A percentile compares a stretch with the other conserved stretches of the same genome.
These are phyloP conservation scores for Lactarius pseudohatsudake DNA, from an alignment of 768 basidiomycete genomes.

Conservation along the genomic window DNA sequence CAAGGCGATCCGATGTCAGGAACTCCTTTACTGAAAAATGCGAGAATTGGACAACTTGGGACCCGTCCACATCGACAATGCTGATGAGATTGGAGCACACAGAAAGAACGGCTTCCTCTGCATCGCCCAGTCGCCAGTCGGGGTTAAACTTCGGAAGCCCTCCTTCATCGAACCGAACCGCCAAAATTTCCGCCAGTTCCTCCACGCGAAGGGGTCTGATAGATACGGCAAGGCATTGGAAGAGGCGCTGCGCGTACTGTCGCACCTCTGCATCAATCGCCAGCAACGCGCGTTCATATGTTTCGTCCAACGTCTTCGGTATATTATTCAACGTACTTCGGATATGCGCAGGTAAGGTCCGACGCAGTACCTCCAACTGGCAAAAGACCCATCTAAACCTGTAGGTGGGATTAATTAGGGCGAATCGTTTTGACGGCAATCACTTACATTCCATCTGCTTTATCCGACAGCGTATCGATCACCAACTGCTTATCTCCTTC, in stretches of 20 bases:
- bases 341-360: background rate
- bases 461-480: background rate
- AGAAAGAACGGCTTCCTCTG: background rate
- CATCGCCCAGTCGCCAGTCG: conserved; percentile 14
- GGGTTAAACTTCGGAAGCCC: background rate
- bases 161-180: background rate
- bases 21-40: conserved; percentile 21
- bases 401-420: background rate
- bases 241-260: conserved; percentile 9
- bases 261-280: background rate
- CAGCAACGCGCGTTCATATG: background rate
- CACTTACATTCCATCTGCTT: conserved; percentile 10
- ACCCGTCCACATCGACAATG: background rate
- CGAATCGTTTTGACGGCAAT: background rate
- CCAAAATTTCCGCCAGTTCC: conserved; percentile 12
- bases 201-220: conserved; percentile 3
- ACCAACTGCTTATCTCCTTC: conserved; percentile 1
- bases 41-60: conserved; percentile 8
- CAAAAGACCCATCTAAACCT: conserved; percentile 17
- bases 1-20: conserved; percentile 3
- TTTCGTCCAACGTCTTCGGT: conserved; percentile 8
- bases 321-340: background rate
- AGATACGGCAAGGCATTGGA: conserved; percentile 9
- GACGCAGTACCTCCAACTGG: conserved; percentile 1
- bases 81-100: conserved; percentile 7